Evolutionary conservation across 176 grass and related monocot genomes (phyloP).

Genomic region (Thinopyrum elongatum): DNA sequence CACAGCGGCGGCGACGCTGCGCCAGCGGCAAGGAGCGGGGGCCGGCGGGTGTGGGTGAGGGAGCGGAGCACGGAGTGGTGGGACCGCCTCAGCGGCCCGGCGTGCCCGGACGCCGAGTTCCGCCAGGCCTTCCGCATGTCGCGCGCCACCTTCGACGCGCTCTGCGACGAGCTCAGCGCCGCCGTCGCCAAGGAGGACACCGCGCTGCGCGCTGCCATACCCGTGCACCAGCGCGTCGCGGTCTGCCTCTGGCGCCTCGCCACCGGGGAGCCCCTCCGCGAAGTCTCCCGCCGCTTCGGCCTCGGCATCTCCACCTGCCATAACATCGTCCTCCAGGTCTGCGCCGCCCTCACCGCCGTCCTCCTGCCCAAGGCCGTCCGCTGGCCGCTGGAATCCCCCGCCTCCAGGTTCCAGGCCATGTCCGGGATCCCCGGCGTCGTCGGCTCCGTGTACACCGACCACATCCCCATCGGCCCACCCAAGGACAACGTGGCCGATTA

Average conservation of each 20-base stretch:
- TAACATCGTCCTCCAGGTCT: constrained; percentile 72
- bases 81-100: constrained; percentile 46
- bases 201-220: constrained; percentile 62
- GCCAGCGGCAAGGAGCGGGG: not conserved
- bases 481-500: constrained; percentile 49
- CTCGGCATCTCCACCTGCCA: constrained; percentile 90
- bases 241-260: constrained; percentile 76
- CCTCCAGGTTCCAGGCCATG: constrained; percentile 30
- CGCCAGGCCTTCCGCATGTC: constrained; percentile 75
- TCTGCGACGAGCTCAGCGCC: constrained; percentile 54
- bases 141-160: constrained; percentile 53
- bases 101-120: constrained; percentile 68
- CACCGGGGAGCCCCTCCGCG: constrained; percentile 68
- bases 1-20: not conserved
- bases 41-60: constrained; percentile 58
- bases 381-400: constrained; percentile 31
- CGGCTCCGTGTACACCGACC: constrained; percentile 59
- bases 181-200: constrained; percentile 77
- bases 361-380: constrained; percentile 48
- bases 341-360: constrained; percentile 47
- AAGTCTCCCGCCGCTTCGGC: constrained; percentile 68
- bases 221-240: constrained; percentile 60
- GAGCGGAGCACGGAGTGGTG: constrained; percentile 69
- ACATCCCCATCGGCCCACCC: constrained; percentile 61
- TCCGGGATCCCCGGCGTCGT: constrained; percentile 56